Percentiles rank a stretch among this genome's conserved stretches.
phyloP scores from a whole-genome alignment of 768 basidiomycete species.

The Hysterangium stoloniferum region DNA sequence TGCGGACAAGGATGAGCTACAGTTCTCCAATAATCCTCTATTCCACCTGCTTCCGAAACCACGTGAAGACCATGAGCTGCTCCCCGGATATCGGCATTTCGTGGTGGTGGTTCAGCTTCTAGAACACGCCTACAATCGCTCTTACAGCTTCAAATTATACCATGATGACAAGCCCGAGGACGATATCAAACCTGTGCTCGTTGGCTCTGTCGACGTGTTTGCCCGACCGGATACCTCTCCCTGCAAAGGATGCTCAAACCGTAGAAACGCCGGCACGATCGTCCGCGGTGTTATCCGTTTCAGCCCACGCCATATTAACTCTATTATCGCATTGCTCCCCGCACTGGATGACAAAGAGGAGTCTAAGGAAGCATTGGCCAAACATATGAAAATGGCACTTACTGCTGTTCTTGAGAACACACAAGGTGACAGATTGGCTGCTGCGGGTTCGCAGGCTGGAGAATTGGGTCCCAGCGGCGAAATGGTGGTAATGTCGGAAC shows the following conservation, averaged over 20 bases:
- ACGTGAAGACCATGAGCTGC: constrained; percentile 14
- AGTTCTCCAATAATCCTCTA: background rate
- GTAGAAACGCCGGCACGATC: constrained; percentile 16
- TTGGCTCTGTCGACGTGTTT: constrained; percentile 22
- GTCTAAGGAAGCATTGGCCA: too few species aligned
- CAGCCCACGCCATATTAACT: too few species aligned
- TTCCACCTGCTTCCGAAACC: constrained; percentile 13
- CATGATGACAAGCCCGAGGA: constrained; percentile 15
- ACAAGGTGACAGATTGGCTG: too few species aligned
- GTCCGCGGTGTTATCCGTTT: constrained; percentile 23
- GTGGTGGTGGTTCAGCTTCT: constrained; percentile 19
- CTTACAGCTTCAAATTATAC: constrained; percentile 21
- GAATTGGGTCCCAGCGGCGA: too few species aligned
- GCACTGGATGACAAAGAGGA: too few species aligned
- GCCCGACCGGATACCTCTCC: constrained; percentile 19
- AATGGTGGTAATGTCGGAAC: too few species aligned
- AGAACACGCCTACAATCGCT: constrained; percentile 20
- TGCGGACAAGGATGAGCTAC: too few species aligned
- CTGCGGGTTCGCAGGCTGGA: too few species aligned
- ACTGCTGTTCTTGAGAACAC: too few species aligned
- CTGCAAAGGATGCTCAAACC: constrained; percentile 20
- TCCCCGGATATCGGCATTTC: constrained; percentile 21
- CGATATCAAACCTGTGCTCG: constrained; percentile 5
- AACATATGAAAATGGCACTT: too few species aligned
- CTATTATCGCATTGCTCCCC: too few species aligned